Evolutionary conservation across 1,284 basidiomycete genomes (phyloP).

Genomic region (Cutaneotrichosporon cavernicola): DNA sequence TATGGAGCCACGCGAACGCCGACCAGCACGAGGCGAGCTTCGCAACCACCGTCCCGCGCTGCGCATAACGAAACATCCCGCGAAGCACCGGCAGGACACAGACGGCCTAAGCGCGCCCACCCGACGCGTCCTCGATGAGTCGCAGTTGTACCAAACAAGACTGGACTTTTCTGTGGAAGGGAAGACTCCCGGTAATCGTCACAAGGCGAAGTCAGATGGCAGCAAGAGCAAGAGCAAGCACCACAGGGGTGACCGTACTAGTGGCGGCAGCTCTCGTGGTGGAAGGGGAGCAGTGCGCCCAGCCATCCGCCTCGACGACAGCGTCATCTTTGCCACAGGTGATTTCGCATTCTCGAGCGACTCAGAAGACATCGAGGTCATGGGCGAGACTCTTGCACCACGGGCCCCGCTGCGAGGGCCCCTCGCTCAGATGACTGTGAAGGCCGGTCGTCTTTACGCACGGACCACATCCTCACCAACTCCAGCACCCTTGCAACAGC

Average conservation of each 20-base stretch:
- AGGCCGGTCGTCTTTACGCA: neutral
- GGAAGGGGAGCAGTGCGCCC: slow-evolving; percentile 24
- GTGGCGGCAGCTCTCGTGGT: neutral
- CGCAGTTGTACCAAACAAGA: slow-evolving; percentile 29
- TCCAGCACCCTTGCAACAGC: neutral
- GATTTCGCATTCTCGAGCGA: slow-evolving; percentile 45
- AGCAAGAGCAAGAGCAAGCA: neutral
- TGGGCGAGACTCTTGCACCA: slow-evolving; percentile 13
- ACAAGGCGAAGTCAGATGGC: neutral
- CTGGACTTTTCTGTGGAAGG: slow-evolving; percentile 37
- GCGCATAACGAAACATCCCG: slow-evolving; percentile 24
- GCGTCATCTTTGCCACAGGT: slow-evolving; percentile 42
- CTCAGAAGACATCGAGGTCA: slow-evolving; percentile 14
- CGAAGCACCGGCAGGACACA: neutral
- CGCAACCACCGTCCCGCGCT: slow-evolving; percentile 30
- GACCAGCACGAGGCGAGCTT: neutral
- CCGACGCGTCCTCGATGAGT: slow-evolving; percentile 5
- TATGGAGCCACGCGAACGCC: neutral
- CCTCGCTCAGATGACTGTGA: neutral
- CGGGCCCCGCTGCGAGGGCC: neutral
- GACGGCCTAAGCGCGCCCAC: neutral
- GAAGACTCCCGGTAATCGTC: neutral
- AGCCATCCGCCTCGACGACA: slow-evolving; percentile 45
- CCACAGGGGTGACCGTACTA: neutral
- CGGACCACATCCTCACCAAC: neutral